These are phyloP conservation scores for Torulaspora gathmanii DNA, from an alignment of 805 yeast genomes.

Conservation along the genomic window DNA sequence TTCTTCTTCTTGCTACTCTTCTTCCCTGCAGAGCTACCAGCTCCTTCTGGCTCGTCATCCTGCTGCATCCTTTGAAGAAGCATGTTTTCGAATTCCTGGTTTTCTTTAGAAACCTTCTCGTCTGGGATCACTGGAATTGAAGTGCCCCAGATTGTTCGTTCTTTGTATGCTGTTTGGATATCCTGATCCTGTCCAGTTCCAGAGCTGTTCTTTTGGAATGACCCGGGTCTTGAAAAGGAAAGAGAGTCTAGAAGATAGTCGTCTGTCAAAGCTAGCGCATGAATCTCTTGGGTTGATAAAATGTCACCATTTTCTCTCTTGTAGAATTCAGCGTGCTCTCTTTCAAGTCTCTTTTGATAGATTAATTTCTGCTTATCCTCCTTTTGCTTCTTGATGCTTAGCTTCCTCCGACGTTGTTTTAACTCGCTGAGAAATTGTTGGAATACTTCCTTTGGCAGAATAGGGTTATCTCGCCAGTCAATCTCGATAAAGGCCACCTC, in stretches of 20 bases:
- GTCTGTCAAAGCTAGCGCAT: background rate
- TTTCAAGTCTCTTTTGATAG: conserved; percentile 56
- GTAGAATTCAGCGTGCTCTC: conserved; percentile 54
- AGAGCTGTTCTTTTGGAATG: conserved; percentile 1
- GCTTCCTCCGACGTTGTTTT: conserved; percentile 49
- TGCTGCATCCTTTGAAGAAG: conserved; percentile 49
- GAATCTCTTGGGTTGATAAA: background rate
- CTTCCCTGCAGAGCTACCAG: conserved; percentile 15
- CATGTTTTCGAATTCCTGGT: conserved; percentile 47
- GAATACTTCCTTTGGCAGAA: conserved; percentile 42
- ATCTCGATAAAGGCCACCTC: conserved; percentile 80
- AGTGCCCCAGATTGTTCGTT: conserved; percentile 77
- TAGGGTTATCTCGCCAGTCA: conserved; percentile 59
- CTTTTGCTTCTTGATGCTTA: conserved; percentile 45
- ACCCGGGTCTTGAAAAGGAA: conserved; percentile 9
- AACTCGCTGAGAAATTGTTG: conserved; percentile 51
- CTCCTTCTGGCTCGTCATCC: conserved; percentile 26
- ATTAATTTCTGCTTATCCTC: conserved; percentile 58
- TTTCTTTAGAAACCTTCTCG: conserved; percentile 40
- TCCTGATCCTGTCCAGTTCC: conserved; percentile 11
- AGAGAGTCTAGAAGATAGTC: conserved; percentile 6
- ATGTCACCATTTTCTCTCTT: conserved; percentile 50
- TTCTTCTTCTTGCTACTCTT: conserved; percentile 48
- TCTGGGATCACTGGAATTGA: conserved; percentile 32
- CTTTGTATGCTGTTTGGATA: conserved; percentile 25